Base-by-base conservation (phyloP, 2,329 filamentous ascomycete genomes). In the Penicillium polonicum region DNA sequence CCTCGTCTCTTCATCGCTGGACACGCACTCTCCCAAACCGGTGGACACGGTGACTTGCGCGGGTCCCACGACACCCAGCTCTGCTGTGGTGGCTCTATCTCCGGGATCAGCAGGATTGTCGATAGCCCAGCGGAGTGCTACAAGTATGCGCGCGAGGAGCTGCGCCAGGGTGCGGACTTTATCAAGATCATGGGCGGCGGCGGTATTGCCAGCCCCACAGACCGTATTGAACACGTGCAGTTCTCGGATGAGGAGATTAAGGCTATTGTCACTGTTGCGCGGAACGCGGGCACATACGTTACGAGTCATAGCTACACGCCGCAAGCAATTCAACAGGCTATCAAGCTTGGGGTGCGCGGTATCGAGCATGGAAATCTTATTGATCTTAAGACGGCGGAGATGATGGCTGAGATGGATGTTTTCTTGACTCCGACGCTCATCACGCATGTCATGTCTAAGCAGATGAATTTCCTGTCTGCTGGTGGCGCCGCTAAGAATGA, bases 151-250 rank as follows among this genome's bases (percentile, higher is more conserved):
- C 76, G 84, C 2, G 82, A 85, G 51, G 80, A 86, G 66, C 68
- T 87, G 0, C 75, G 84, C 3, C 75, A 72, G 9, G 84, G 84
- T 2, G 81, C 82, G 0, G 82, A 86, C 64, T 86, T 86, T 62
- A 79, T 87, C 69, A 87, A 87, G 69, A 83, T 87, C 60, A 86
- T 86, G 83, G 76, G 76, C 0, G 78, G 78, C 5, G 84, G 85
- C 1, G 84, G 85, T 9, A 83, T 87, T 1, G 78, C 80, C 0
- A 82, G 78, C 12, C 82, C 82, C 0, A 84, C 82, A 0, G 84
- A 86, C 64, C 72, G 72, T 39, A 72, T 86, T 12, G 77, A 80
- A 8, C 77, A 80, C 63, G 70, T 81, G 15, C 84, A 87, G 66
- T 87, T 86, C 69, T 82, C 82, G 0, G 72, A 77, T 0, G 80